Evolutionary conservation across 1,284 basidiomycete species (phyloP).

Genomic region (Hypsizygus ulmarius): DNA sequence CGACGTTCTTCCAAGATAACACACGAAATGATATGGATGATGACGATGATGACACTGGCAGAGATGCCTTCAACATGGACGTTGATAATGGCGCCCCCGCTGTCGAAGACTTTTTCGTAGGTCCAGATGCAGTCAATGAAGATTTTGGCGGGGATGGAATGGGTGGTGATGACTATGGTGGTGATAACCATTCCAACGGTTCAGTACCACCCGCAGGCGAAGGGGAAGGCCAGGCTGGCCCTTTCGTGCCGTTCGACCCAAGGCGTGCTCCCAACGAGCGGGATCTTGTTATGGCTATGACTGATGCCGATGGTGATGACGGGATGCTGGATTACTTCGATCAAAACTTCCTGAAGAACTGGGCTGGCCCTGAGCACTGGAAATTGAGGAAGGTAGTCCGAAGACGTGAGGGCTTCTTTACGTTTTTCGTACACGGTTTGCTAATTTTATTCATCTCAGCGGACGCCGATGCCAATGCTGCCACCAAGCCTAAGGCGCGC

Average conservation of each 20-base stretch:
- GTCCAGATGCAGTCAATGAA: slow-evolving; percentile 65
- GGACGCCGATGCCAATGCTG: slow-evolving; percentile 44
- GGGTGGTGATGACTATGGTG: slow-evolving; percentile 47
- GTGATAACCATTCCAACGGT: slow-evolving; percentile 40
- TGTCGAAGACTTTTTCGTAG: slow-evolving; percentile 77
- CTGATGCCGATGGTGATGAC: slow-evolving; percentile 59
- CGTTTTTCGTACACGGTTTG: background rate
- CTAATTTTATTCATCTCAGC: slow-evolving; percentile 30
- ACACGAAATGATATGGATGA: slow-evolving; percentile 43
- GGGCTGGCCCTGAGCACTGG: slow-evolving; percentile 99
- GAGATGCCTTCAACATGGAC: slow-evolving; percentile 37
- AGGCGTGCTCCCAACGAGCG: slow-evolving; percentile 66
- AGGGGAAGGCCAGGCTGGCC: slow-evolving; percentile 38
- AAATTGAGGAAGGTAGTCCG: slow-evolving; percentile 79
- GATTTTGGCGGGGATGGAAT: slow-evolving; percentile 48
- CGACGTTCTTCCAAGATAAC: slow-evolving; percentile 53
- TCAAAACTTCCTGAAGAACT: slow-evolving; percentile 85
- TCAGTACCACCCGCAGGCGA: slow-evolving; percentile 39
- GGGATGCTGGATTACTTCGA: slow-evolving; percentile 95
- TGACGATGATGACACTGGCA: slow-evolving; percentile 37
- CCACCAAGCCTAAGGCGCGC: slow-evolving; percentile 49
- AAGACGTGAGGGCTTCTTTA: slow-evolving; percentile 53
- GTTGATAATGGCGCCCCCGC: slow-evolving; percentile 45
- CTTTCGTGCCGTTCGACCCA: slow-evolving; percentile 78
- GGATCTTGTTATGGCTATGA: slow-evolving; percentile 85